Conservation (phyloP, 2,329 filamentous ascomycete species). For the Colletotrichum lindemuthianum region DNA sequence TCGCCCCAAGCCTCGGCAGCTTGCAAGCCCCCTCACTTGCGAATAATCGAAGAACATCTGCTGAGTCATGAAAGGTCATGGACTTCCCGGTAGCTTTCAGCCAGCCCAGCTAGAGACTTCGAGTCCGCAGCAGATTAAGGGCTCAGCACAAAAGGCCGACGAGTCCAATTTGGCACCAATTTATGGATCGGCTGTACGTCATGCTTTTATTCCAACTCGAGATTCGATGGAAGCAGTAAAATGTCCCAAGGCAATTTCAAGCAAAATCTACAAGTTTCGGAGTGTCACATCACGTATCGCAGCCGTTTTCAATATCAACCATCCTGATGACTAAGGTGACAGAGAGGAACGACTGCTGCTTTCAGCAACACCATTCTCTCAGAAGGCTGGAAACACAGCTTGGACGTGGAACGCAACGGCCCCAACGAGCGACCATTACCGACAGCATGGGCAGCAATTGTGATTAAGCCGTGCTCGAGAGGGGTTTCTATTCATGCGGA, state of each 20-base stretch:
- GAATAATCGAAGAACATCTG: too few species aligned
- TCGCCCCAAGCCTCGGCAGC: too few species aligned
- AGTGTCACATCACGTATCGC: constrained; percentile 3
- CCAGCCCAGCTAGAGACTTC: too few species aligned
- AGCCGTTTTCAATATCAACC: constrained; percentile 13
- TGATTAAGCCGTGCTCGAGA: constrained; percentile 13
- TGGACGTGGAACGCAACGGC: constrained; percentile 22
- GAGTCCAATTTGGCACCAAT: too few species aligned
- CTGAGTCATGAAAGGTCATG: too few species aligned
- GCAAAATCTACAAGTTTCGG: constrained; percentile 8
- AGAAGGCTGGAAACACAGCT: constrained; percentile 12
- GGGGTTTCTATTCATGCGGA: constrained; percentile 26
- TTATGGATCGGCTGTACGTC: too few species aligned
- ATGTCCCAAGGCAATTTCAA: constrained; percentile 9
- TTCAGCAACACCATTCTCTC: constrained; percentile 20
- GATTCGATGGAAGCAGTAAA: background rate
- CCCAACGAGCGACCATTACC: constrained; percentile 16
- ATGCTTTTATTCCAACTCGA: background rate
- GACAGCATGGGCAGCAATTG: constrained; percentile 6
- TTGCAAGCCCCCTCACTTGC: too few species aligned
- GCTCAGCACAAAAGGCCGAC: too few species aligned
- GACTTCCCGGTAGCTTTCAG: too few species aligned
- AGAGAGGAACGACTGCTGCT: constrained; percentile 14
- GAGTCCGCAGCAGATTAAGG: too few species aligned
- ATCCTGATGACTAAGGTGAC: constrained; percentile 29